phyloP scores from a whole-genome alignment of 2,329 filamentous ascomycete genomes.

The Diaporthe ampelina region DNA sequence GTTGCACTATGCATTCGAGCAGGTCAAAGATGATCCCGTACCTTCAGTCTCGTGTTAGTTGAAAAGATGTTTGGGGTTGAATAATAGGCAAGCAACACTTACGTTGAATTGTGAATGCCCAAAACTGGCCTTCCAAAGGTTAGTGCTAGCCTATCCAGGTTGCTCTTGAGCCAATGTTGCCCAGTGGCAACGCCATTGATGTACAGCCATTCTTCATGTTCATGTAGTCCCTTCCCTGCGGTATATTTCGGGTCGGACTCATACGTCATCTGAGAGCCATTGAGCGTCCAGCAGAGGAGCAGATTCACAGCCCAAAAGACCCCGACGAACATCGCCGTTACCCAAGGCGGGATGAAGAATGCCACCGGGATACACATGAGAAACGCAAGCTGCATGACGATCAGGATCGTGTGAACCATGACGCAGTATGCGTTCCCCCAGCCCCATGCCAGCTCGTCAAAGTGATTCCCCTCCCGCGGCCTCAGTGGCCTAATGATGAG shows the following conservation, averaged over 20 bases:
- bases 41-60: constrained; percentile 43
- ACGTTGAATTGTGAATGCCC: constrained; percentile 82
- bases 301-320: constrained; percentile 65
- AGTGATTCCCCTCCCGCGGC: constrained; percentile 63
- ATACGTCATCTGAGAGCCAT: constrained; percentile 63
- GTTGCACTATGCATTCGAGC: constrained; percentile 81
- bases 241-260: constrained; percentile 69
- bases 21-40: constrained; percentile 84
- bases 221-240: constrained; percentile 58
- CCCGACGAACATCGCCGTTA: constrained; percentile 54
- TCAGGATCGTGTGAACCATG: constrained; percentile 70
- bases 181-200: constrained; percentile 79
- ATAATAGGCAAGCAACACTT: neutral
- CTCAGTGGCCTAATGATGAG: constrained; percentile 70
- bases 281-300: constrained; percentile 65
- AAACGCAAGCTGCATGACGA: constrained; percentile 71
- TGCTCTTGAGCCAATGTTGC: constrained; percentile 76
- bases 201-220: constrained; percentile 82
- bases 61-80: neutral
- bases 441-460: constrained; percentile 76
- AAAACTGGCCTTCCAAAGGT: constrained; percentile 80
- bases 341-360: constrained; percentile 64
- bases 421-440: constrained; percentile 69
- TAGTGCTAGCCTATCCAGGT: constrained; percentile 77
- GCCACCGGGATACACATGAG: constrained; percentile 65